Evolutionary conservation across 208 protist species (phyloP).

Genomic region (Trichomonas tenax): DNA sequence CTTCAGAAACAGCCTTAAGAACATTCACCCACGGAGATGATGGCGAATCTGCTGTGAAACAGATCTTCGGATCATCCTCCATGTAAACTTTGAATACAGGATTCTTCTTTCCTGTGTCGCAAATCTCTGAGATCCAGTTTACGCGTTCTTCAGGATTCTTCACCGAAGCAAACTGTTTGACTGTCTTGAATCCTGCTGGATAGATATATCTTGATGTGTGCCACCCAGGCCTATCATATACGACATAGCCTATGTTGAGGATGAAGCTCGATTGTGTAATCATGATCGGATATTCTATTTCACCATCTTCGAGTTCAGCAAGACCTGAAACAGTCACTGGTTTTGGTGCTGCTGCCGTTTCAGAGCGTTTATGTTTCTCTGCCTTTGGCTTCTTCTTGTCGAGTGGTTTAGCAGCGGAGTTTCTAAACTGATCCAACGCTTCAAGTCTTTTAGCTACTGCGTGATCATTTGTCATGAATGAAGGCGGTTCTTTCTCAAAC

Average conservation of each 20-base stretch:
- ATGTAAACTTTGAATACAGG: background rate
- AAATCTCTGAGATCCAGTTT: background rate
- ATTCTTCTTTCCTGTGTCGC: background rate
- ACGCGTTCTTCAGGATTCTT: background rate
- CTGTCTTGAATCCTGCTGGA: background rate
- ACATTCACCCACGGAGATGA: background rate
- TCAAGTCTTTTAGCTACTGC: background rate
- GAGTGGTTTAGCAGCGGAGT: background rate
- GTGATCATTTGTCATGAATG: background rate
- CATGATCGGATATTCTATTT: background rate
- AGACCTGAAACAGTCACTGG: background rate
- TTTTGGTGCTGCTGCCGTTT: background rate
- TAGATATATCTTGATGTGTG: background rate
- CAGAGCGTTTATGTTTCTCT: background rate
- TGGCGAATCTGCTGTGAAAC: background rate
- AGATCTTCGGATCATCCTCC: background rate
- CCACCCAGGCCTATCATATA: background rate
- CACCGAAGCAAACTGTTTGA: background rate
- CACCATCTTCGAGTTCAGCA: background rate
- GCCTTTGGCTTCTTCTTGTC: background rate
- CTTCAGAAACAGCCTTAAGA: background rate
- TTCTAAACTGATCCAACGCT: background rate
- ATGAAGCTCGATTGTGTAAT: background rate
- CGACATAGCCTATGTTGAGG: background rate
- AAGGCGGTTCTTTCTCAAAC: background rate